Conservation (phyloP, 371 early-diverging fungal species). For the Circinella minor region DNA sequence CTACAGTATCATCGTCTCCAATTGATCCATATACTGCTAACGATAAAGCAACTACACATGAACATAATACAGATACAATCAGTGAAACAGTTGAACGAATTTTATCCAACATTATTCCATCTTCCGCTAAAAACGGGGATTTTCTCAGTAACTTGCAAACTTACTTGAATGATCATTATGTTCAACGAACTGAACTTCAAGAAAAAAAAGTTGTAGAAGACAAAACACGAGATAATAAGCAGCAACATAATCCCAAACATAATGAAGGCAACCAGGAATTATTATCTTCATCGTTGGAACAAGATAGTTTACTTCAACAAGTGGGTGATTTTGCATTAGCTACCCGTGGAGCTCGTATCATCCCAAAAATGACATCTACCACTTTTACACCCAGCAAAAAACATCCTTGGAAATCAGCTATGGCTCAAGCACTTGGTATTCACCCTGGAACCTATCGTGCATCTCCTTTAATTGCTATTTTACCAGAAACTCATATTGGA, state of each 20-base stretch:
- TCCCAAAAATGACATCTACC: slow-evolving; percentile 60
- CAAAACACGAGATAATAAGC: background rate
- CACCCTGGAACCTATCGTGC: slow-evolving; percentile 6
- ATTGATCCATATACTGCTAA: background rate
- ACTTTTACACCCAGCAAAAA: slow-evolving; percentile 35
- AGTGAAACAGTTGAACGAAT: background rate
- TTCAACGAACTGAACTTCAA: slow-evolving; percentile 1
- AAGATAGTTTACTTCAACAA: background rate
- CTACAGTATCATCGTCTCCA: too few relatives aligned
- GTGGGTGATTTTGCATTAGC: slow-evolving; percentile 68
- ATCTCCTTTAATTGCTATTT: slow-evolving; percentile 50
- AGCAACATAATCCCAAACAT: background rate
- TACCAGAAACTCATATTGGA: slow-evolving; percentile 61
- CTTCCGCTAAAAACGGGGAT: background rate
- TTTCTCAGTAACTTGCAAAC: background rate
- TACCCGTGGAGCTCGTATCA: slow-evolving; percentile 66
- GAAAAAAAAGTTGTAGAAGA: background rate
- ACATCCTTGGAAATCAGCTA: background rate
- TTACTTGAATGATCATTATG: slow-evolving; percentile 4
- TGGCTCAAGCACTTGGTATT: background rate
- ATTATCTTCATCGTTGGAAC: too few relatives aligned
- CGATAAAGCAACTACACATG: background rate
- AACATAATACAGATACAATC: background rate
- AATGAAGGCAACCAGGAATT: background rate
- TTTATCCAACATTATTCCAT: background rate